phyloP scores from a whole-genome alignment of 148 eudicot genomes.

The Heliamphora exappendiculata region DNA sequence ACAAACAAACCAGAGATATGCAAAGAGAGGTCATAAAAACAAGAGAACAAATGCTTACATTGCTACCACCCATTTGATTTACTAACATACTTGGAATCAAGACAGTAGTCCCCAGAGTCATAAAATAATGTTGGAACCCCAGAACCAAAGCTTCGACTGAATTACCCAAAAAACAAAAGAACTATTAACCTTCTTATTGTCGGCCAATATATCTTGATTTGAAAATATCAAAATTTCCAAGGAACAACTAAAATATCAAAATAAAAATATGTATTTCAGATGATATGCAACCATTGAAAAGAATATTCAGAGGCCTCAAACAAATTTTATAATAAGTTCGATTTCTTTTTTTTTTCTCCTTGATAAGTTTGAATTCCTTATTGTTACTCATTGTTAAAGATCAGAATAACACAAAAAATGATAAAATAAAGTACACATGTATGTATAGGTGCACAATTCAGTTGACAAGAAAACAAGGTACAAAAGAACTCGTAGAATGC shows the following conservation, averaged over 20 bases:
- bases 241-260: neutral
- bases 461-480: neutral
- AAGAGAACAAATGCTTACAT: constrained; percentile 36
- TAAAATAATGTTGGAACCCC: constrained; percentile 70
- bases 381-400: neutral
- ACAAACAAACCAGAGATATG: neutral
- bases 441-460: neutral
- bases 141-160: constrained; percentile 53
- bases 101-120: constrained; percentile 52
- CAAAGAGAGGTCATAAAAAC: neutral
- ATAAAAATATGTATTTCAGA: no score
- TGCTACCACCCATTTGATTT: constrained; percentile 74
- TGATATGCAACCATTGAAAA: no score
- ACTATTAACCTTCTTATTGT: neutral
- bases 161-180: neutral
- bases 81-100: constrained; percentile 48
- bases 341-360: neutral
- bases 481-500: neutral
- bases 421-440: neutral
- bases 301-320: neutral
- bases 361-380: neutral
- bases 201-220: neutral
- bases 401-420: neutral
- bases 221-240: no score
- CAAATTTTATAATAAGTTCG: neutral